Base-by-base conservation (phyloP, 768 basidiomycete genomes). In the Tricholoma flavovirens region DNA sequence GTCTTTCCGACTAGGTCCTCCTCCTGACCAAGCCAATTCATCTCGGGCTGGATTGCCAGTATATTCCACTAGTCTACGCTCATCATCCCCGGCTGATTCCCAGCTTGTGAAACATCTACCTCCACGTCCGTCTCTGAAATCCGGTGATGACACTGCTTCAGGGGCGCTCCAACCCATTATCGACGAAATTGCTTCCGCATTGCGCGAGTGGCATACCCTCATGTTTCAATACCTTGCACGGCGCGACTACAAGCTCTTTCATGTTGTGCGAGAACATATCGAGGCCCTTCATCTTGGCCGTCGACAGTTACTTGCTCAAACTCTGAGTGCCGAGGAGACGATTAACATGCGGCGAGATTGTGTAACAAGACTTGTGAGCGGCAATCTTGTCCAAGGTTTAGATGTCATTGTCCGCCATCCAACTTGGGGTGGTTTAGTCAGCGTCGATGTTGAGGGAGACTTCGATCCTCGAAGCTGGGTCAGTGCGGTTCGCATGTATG, bases 401-500 rank as follows among this genome's bases (percentile, higher is more conserved):
- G 96, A 98, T 64, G 85, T 98, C 58, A 94, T 98, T 62, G 95
- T 98, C n/a, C 82, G 96, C 19, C 93, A 98, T 74, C 90, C 95
- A 26, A 85, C 83, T 2, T 92, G 89, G 81, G 96, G 96, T 26
- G 87, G 84, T 4, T 78, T 98, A 21, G 90, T 94, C 32, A 87
- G 87, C 2, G 88, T 93, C n/a, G 93, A 96, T 62, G 83, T 89
- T 15, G 90, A 93, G 63, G 88, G 88, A 50, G 89, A 90, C 54
- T 75, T 86, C 36, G 90, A 94, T 67, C 74, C 80, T 15, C 79
- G 88, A 49, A 92, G 86, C 66, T 93, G 90, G 92, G 82, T 92
- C 59, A 92, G 89, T 66, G 90, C 91, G 9, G 81, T 93, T 59
- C 81, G 90, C 55, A 94, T 95, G 91, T 95, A 90, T 69, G 84